These are phyloP conservation scores for Populus tomentosa DNA, from an alignment of 441 rosid genomes.

Conservation along the genomic window DNA sequence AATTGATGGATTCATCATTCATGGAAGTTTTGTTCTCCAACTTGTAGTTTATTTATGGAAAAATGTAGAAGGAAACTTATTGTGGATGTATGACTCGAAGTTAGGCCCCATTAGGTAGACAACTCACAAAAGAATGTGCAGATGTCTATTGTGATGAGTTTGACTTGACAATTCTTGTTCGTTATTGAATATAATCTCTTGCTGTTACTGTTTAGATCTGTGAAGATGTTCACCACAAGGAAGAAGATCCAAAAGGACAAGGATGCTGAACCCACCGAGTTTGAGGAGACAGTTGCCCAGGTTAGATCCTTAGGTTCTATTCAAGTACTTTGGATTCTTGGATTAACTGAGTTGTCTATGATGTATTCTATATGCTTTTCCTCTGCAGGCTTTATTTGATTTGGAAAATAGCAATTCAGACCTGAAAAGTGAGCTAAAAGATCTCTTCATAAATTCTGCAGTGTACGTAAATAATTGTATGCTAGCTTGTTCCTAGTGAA, in stretches of 20 bases:
- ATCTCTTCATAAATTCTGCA: conserved; percentile 75
- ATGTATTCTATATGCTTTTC: background rate
- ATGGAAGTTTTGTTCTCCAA: background rate
- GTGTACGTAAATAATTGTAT: conserved; percentile 37
- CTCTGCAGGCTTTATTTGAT: conserved; percentile 67
- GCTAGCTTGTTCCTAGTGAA: background rate
- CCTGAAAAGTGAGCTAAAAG: conserved; percentile 75
- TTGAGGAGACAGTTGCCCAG: no score
- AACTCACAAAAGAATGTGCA: background rate
- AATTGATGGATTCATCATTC: background rate
- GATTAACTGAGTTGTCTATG: background rate
- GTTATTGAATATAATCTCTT: conserved; percentile 23
- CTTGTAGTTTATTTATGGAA: background rate
- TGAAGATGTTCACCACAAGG: conserved; percentile 60
- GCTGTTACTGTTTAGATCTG: conserved; percentile 22
- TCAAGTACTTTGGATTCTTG: background rate
- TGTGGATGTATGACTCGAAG: background rate
- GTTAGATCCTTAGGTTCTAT: conserved; percentile 13
- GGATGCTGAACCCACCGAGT: no score
- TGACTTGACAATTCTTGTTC: background rate
- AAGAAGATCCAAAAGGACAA: no score
- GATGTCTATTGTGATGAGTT: background rate
- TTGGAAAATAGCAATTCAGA: conserved; percentile 79
- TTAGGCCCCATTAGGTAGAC: background rate
- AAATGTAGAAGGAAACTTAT: background rate